Base-by-base conservation (phyloP, 2,329 filamentous ascomycete species). In the Claviceps fusiformis region DNA sequence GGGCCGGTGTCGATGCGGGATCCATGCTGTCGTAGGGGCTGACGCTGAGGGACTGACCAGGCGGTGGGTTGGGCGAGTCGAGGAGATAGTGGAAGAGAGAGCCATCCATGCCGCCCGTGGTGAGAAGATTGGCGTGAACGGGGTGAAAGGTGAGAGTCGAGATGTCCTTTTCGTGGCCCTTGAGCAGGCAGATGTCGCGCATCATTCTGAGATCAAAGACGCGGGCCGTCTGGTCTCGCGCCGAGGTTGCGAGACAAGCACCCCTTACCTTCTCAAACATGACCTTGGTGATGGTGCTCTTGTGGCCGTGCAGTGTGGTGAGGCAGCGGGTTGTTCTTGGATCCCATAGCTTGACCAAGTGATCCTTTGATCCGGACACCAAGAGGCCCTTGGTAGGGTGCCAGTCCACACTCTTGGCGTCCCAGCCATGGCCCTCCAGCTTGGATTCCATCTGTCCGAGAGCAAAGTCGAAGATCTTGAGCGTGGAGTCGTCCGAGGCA, bases 181-280 rank as follows among this genome's bases (percentile, higher is more conserved):
- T 87, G 27, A 98, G 80, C 50, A 97, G 81, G 62, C 90, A 89
- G 55, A 97, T 91, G 68, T 98, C 93, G 59, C 93, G 87, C 93
- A 98, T 97, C 87, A 95, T 95, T 51, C 93, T 83, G 55, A 98
- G 77, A 68, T 98, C 93, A 64, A 97, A 97, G 49, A 98, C 83
- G 57, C 93, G 83, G 9, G 91, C 90, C 1, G 89, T 95, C 68
- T 95, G 89, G 65, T 98, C 93, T 67, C 93, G 82, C 47, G 91
- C 93, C 37, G 90, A 95, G 0, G 93, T 96, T 41, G 92, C 93
- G 50, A 98, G 79, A 58, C 95, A 86, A 60, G 86, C 80, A 35
- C 89, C 91, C 64, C 88, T 86, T 10, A 88, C 84, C 53, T 85
- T 86, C 67, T 96, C 93, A 66, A 98, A 98, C 49, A 86, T 73